Evolutionary conservation across 306 rosid species (phyloP), one percentile per base, ranked within the genome.

Genomic region (Cyclanthera cordifolia): DNA sequence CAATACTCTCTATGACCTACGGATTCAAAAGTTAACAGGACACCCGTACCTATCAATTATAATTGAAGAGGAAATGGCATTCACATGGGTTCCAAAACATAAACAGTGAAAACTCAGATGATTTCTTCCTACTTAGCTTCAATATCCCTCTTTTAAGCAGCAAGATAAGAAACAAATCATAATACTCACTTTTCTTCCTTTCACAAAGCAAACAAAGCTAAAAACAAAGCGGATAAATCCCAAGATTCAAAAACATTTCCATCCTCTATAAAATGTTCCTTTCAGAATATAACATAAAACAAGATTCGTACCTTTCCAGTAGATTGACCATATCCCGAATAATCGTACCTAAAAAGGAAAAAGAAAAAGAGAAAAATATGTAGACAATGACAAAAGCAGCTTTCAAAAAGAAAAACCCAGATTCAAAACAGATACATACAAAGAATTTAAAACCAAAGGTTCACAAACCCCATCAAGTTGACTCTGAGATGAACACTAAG

Each of bases 291-390:
- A 8, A 28, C 30, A 9, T 47, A 69, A 34, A 53, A 23, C 9
- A 67, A 60, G 72, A 71, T 67, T n/a, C 74, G 43, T 82, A 93
- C 98, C 98, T 93, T 93, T 51, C 96, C 98, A 41, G 94, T 64
- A 25, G 96, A 89, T 66, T 79, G 88, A 8, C 96, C 98, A 55
- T 89, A 93, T 24, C 98, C 96, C 27, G 98, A 85, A 75, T 93
- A 93, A 71, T 93, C 96, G 74, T 89, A 93, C 75, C 98, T 93
- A 47, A 58, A 81, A 73, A 48, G 61, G 47, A 23, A 58, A 64
- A 47, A 16, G 51, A n/a, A n/a, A n/a, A n/a, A n/a, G n/a, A n/a
- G n/a, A n/a, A n/a, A n/a, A n/a, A n/a, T n/a, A 61, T 37, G 28
- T 61, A 19, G 10, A 43, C 12, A 39, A 39, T 37, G 63, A 53